A percentile compares a stretch with the other conserved stretches of the same genome.
These are phyloP conservation scores for Dalechampia spathulata DNA, from an alignment of 441 rosid species.

Conservation along the genomic window DNA sequence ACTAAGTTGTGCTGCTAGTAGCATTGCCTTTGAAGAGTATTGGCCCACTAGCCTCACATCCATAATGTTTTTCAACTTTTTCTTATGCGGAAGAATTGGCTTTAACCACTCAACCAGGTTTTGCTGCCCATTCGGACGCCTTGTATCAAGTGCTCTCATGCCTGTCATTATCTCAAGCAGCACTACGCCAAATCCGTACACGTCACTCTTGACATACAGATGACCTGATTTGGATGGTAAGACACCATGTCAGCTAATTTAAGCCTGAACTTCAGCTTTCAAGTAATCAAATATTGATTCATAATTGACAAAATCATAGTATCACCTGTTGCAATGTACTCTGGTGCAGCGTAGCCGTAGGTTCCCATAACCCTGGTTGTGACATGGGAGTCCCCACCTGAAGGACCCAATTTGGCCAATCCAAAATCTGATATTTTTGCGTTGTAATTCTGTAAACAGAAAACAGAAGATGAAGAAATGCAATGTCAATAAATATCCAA, in stretches of 20 bases:
- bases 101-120: conserved; percentile 69
- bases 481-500: background rate
- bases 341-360: conserved; percentile 83
- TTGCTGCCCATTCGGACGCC: conserved; percentile 49
- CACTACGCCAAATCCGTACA: conserved; percentile 83
- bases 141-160: conserved; percentile 52
- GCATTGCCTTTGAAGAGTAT: conserved; percentile 55
- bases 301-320: background rate
- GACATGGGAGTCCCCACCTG: conserved; percentile 71
- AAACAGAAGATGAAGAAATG: background rate
- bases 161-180: conserved; percentile 72
- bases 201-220: conserved; percentile 83
- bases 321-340: conserved; percentile 78
- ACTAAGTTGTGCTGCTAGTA: conserved; percentile 52
- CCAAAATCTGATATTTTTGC: conserved; percentile 90
- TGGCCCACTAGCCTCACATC: conserved; percentile 61
- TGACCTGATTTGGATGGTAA: conserved; percentile 47
- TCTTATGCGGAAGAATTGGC: conserved; percentile 41
- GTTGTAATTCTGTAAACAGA: conserved; percentile 43
- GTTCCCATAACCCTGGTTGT: conserved; percentile 85
- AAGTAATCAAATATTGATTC: no score
- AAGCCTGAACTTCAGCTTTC: no score
- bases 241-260: background rate
- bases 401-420: conserved; percentile 79
- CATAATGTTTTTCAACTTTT: conserved; percentile 46